Conservation (phyloP, 805 yeast species). For the Metschnikowia cubensis region DNA sequence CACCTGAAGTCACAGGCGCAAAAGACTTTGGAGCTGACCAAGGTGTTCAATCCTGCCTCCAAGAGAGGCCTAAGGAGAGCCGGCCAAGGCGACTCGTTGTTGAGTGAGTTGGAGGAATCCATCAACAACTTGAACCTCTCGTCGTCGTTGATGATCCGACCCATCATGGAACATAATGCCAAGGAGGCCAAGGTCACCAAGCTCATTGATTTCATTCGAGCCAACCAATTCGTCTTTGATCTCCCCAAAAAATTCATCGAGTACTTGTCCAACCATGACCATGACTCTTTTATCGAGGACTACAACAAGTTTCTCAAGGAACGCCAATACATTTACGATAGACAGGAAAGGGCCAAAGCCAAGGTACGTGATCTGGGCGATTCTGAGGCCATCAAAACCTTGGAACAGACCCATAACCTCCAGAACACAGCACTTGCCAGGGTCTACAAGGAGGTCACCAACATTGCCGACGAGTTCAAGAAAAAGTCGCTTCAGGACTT, state of each 20-base stretch:
- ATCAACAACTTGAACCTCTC: conserved; percentile 36
- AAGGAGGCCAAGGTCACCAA: conserved; percentile 31
- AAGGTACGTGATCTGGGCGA: conserved; percentile 7
- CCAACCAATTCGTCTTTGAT: conserved; percentile 33
- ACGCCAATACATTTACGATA: conserved; percentile 17
- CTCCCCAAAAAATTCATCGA: conserved; percentile 31
- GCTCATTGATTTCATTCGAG: conserved; percentile 33
- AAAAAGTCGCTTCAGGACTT: conserved; percentile 34
- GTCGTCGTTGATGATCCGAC: conserved; percentile 37
- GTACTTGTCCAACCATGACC: conserved; percentile 28
- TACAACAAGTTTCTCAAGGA: conserved; percentile 30
- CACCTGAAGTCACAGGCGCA: conserved; percentile 33
- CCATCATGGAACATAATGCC: conserved; percentile 36
- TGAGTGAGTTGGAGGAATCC: conserved; percentile 35
- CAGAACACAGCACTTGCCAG: conserved; percentile 28
- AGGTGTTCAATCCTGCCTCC: conserved; percentile 36
- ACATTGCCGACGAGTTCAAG: conserved; percentile 32
- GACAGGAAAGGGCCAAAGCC: conserved; percentile 10
- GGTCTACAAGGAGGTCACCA: conserved; percentile 31
- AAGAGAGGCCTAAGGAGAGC: conserved; percentile 13
- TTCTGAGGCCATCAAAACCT: conserved; percentile 8
- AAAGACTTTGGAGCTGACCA: conserved; percentile 30
- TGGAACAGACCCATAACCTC: conserved; percentile 25
- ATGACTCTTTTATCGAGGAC: conserved; percentile 34
- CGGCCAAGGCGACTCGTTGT: conserved; percentile 23